These are phyloP conservation scores for Globisporangium yorkense DNA, from an alignment of 352 stramenopile genomes.

Conservation along the genomic window DNA sequence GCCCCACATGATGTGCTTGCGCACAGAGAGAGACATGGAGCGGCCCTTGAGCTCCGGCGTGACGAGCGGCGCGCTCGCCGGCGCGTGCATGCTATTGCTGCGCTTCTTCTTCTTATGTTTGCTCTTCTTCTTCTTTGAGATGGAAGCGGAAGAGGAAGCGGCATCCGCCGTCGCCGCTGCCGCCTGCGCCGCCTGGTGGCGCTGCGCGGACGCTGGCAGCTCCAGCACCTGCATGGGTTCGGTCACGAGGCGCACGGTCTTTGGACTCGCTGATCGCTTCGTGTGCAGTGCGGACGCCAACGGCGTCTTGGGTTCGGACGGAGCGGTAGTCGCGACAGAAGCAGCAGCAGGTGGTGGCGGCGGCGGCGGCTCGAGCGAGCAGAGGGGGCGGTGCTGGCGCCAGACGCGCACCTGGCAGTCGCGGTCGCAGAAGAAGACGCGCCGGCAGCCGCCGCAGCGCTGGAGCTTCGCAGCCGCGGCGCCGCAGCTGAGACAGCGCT, in stretches of 20 bases:
- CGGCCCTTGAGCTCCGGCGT: slow-evolving; percentile 35
- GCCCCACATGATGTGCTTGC: slow-evolving; percentile 78
- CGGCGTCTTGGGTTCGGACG: neutral
- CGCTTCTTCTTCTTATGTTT: slow-evolving; percentile 70
- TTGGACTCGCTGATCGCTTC: slow-evolving; percentile 13
- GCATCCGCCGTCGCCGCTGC: too few relatives aligned
- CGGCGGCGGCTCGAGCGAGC: slow-evolving; percentile 11
- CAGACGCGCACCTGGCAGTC: slow-evolving; percentile 68
- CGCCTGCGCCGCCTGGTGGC: neutral
- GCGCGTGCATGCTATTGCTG: slow-evolving; percentile 62
- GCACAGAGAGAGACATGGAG: slow-evolving; percentile 50
- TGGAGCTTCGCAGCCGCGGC: slow-evolving; percentile 36
- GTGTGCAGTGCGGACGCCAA: slow-evolving; percentile 6
- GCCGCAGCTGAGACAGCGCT: slow-evolving; percentile 40
- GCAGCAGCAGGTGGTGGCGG: slow-evolving; percentile 3
- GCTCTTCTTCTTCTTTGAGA: slow-evolving; percentile 58
- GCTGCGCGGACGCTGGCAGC: slow-evolving; percentile 15
- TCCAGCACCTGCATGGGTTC: slow-evolving; percentile 39
- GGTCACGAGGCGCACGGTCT: slow-evolving; percentile 37
- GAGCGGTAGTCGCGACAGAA: neutral
- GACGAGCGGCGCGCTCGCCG: slow-evolving; percentile 21
- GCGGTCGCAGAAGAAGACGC: slow-evolving; percentile 74
- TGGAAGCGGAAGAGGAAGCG: neutral
- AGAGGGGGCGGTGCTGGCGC: slow-evolving; percentile 44
- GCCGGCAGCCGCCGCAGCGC: slow-evolving; percentile 63